These are phyloP conservation scores for Sphaerulina vaccinii DNA, from an alignment of 2,329 filamentous ascomycete species.

Conservation along the genomic window DNA sequence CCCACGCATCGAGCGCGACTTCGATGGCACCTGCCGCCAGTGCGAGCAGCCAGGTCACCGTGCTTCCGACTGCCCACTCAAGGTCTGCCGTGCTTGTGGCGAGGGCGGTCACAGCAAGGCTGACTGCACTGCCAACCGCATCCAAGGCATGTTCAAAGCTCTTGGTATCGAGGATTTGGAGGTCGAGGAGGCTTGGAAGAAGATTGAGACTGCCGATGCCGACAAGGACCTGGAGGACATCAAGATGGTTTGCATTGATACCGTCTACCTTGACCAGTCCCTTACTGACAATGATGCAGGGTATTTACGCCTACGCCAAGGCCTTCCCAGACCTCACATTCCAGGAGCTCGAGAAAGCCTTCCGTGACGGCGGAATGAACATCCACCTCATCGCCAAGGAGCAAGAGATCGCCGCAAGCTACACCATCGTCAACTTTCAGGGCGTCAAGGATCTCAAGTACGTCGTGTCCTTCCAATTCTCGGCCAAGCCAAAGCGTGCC, in stretches of 20 bases:
- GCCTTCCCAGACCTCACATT: conserved; percentile 59
- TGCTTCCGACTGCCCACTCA: conserved; percentile 61
- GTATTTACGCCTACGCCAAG: conserved; percentile 58
- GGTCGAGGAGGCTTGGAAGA: conserved; percentile 59
- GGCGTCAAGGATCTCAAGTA: conserved; percentile 58
- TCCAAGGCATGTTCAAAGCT: conserved; percentile 56
- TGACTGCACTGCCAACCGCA: conserved; percentile 60
- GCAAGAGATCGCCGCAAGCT: conserved; percentile 52
- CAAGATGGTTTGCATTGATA: conserved; percentile 50
- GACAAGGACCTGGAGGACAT: conserved; percentile 62
- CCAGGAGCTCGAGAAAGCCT: conserved; percentile 58
- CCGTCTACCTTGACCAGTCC: not conserved
- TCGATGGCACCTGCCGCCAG: conserved; percentile 60
- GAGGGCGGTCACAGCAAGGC: conserved; percentile 56
- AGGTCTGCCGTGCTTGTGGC: conserved; percentile 61
- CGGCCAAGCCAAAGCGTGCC: conserved; percentile 47
- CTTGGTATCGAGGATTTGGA: conserved; percentile 31
- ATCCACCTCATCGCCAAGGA: conserved; percentile 65
- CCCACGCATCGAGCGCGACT: conserved; percentile 51
- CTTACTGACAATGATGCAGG: conserved; percentile 27
- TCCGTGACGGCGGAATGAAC: conserved; percentile 55
- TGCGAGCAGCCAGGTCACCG: conserved; percentile 57
- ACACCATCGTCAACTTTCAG: conserved; percentile 71
- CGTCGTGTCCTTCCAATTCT: conserved; percentile 51
- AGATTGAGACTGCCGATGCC: conserved; percentile 53